Base-by-base conservation (phyloP, 495 filamentous ascomycete genomes). In the Cercophora scortea region DNA sequence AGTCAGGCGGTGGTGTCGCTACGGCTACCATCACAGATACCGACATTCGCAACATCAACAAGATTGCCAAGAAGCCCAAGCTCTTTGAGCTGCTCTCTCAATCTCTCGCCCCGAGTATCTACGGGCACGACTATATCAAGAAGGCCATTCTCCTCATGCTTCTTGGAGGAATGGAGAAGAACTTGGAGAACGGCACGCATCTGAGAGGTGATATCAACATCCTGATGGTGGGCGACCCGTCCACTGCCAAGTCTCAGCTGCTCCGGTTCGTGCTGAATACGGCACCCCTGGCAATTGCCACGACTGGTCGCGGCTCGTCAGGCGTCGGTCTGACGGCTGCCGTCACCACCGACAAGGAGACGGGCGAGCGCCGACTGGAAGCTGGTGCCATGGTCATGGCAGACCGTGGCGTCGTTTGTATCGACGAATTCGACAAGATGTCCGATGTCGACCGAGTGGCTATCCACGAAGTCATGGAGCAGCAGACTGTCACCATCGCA, bases 351-450 rank as follows among this genome's bases (percentile, higher is more conserved):
- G 93, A 99, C 67, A 97, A 97, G 67, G 93, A 99, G 68, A 99
- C 93, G 0, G 94, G 93, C 19, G 93, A 99, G 67, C 83, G 93
- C 48, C 80, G 93, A 55, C 76, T 99, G 3, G 93, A 99, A 72
- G 93, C 93, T 8, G 93, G 93, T 79, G 93, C 93, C 55, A 99
- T 99, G 93, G 93, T 99, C 51, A 87, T 99, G 53, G 93, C 83
- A 63, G 93, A 99, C 62, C 85, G 93, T 43, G 93, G 93, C 51
- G 92, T 99, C 38, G 93, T 99, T 40, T 99, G 93, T 72, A 99
- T 99, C 60, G 93, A 99, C 68, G 93, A 99, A 67, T 99, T 99
- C 64, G 93, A 99, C 71, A 99, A 99, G 72, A 99, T 99, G 93
- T 94, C 88, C 56, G 93, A 97, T 68, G 85, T 97, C 38, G 93